Evolutionary conservation across 352 stramenopile species (phyloP), one percentile per base, ranked within the genome.

Genomic region (Phytophthora macrochlamydospora): DNA sequence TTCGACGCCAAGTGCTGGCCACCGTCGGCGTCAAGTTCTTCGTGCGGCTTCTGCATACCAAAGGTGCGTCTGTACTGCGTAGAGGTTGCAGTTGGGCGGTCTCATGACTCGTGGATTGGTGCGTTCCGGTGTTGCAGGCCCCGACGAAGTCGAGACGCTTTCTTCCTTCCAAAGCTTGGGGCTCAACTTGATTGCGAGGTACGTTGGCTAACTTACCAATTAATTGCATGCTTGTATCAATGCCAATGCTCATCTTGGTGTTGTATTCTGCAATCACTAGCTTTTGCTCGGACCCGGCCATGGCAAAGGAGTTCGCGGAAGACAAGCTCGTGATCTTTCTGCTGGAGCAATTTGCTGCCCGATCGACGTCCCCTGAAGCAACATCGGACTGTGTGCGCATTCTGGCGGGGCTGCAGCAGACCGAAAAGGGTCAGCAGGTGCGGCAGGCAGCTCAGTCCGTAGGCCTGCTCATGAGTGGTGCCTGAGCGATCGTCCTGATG

Each of bases 111-210:
- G 13, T 49, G 43, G 29, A 49, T 4, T 29, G 6, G 3, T 50
- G 14, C 42, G 24, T 64, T 69, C 29, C 7, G 54, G 8, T 56
- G 49, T 52, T 65, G 42, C 48, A 92, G 78, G 73, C n/a, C 65
- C 76, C 14, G 68, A 84, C 28, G 67, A 80, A 2, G 53, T 77
- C 33, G 82, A 79, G 56, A 66, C 50, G 12, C 64, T 93, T 44
- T 94, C 86, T 29, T 81, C 85, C 7, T 95, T 92, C 59, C 87
- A 92, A 64, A 81, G 59, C 12, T 75, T 95, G 1, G 87, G 85
- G 7, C 73, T 95, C 37, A 94, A 90, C 24, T 73, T 95, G 38
- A 93, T 95, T 48, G 84, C 87, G 14, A 93, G 81, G 85, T 93
- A 56, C n/a, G 55, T 5, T 0, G 7, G 7, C 32, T 13, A 44